Evolutionary conservation across 1,139 yeast genomes (phyloP), one percentile per base, ranked within the genome.

Genomic region (Blastobotrys niveus): DNA sequence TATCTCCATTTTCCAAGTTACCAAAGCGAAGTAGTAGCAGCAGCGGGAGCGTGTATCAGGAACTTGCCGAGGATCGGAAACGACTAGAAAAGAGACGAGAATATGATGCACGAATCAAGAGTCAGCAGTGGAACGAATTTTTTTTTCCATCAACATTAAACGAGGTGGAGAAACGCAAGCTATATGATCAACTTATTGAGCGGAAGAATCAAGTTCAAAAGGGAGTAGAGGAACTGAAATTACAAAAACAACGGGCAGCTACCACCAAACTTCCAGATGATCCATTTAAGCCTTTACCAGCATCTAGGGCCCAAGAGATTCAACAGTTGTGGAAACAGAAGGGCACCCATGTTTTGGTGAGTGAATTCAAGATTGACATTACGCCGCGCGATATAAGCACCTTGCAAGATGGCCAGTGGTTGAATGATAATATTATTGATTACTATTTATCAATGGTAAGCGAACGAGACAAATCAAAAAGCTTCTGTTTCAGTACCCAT

Each of bases 341-440:
- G 7, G 64, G 64, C 30, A 52, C 57, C n/a, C 51, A 69, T 8
- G 56, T 73, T 5, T 57, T 72, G 6, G 72, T 70, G 8, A 67
- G 68, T 12, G 73, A 68, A 37, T 71, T 68, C 52, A 66, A 66
- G 40, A 67, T 91, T 27, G 93, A 83, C 46, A 74, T 91, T 7
- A 67, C 70, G 4, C 74, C 75, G 0, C 66, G 76, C 38, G 98
- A 91, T 61, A 62, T 91, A 43, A 71, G 73, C 43, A 88, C 96
- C 0, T 67, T 91, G 30, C 67, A 73, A 7, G 86, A 82, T 46
- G 73, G 82, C 1, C 67, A 72, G 39, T 91, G 99, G 99, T 73
- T 91, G 34, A 91, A 91, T 60, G 98, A 93, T 63, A 86, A 82
- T 43, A 73, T 91, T 3, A 88, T 91, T 47, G 98, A 91, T 61